Base-by-base conservation (phyloP, 352 stramenopile species). In the Phytophthora crassamura region DNA sequence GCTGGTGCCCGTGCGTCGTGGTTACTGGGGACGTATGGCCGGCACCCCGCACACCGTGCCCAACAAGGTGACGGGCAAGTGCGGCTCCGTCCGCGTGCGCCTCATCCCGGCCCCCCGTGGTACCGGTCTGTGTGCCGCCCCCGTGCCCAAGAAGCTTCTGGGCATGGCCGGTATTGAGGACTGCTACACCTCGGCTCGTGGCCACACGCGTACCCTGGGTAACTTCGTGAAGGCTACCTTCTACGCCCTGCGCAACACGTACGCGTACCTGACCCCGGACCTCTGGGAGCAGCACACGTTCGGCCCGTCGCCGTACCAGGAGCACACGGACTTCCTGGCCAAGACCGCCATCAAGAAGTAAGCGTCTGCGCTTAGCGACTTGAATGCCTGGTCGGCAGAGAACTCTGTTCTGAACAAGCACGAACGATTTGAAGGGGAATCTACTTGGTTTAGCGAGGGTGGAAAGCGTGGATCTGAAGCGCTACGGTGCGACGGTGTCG, bases 161-260 rank as follows among this genome's bases (percentile, higher is more conserved):
- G 92, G 90, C 80, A 99, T 99, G 97, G 97, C 97, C 63, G 97
- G 97, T 84, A 98, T 99, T 72, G 87, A 99, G 79, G 98, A 99
- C 78, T 99, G 97, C 93, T 98, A 98, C 84, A 98, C 96, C 43
- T 98, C 88, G 74, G 89, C 96, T 5, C 82, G 90, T 78, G 97
- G 97, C 75, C 98, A 99, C 95, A 99, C 98, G 68, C 97, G 98
- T 80, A 99, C 98, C 61, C 97, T 99, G 75, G 98, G 98, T 78
- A 99, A 99, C 96, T 99, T 99, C 80, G 97, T 99, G 76, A 99
- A 99, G 96, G 98, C 97, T 40, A 98, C 98, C 52, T 99, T 99
- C 88, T 98, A 98, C 78, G 98, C 98, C 45, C 88, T 99, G 22
- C 85, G 88, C 41, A 96, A 97, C 61, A 99, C 97, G 30, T 99